A percentile compares a stretch with the other conserved stretches of the same genome.
Evolutionary conservation across 306 rosid species (phyloP).

Genomic region (Quercus suber): DNA sequence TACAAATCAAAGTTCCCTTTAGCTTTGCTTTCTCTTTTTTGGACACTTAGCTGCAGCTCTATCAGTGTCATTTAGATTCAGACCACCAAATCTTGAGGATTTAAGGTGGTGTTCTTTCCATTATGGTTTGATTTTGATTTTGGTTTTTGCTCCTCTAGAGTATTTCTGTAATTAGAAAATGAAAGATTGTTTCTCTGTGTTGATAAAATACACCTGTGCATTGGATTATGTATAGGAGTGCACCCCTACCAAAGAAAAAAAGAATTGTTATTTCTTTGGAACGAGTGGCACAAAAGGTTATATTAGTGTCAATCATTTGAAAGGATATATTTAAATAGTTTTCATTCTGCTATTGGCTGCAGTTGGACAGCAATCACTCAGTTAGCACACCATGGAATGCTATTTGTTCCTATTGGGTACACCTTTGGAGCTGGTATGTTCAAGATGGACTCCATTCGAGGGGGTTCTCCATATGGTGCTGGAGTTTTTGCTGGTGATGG

Average conservation of each 20-base stretch:
- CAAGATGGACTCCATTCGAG: constrained; percentile 80
- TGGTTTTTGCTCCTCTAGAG: neutral
- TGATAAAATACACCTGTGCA: neutral
- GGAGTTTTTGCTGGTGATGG: constrained; percentile 95
- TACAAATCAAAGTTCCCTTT: neutral
- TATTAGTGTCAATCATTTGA: neutral
- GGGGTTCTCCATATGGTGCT: constrained; percentile 95
- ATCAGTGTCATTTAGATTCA: neutral
- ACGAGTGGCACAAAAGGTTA: constrained; percentile 1
- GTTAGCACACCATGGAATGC: constrained; percentile 93
- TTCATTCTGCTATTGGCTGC: constrained; percentile 30
- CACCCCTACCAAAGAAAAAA: neutral
- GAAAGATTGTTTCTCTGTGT: neutral
- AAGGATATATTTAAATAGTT: neutral
- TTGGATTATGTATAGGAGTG: constrained; percentile 1
- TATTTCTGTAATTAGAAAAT: neutral
- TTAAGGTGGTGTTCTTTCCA: neutral
- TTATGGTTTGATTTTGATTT: neutral
- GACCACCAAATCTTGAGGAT: constrained; percentile 5
- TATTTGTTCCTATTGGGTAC: constrained; percentile 91
- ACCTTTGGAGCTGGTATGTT: constrained; percentile 95
- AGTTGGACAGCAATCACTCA: constrained; percentile 99
- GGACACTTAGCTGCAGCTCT: neutral
- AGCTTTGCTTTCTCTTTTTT: neutral
- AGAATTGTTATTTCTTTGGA: neutral